phyloP scores from a whole-genome alignment of 345 rosid species.

The Reutealis trisperma region DNA sequence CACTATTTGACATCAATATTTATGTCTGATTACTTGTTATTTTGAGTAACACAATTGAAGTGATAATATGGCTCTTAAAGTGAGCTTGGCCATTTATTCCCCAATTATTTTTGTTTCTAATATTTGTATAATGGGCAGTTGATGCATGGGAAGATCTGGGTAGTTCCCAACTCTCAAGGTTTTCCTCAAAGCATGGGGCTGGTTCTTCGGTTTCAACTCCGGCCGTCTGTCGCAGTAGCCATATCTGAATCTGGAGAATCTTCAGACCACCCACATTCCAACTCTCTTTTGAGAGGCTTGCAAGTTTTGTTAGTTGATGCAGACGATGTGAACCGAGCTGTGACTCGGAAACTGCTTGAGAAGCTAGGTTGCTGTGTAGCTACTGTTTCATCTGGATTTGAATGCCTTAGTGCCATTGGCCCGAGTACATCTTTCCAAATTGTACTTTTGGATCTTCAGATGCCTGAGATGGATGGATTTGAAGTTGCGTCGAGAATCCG shows the following conservation, averaged over 20 bases:
- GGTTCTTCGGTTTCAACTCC: conserved; percentile 64
- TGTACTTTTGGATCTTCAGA: conserved; percentile 75
- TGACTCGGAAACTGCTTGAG: conserved; percentile 74
- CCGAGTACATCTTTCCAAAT: conserved; percentile 55
- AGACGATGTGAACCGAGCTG: conserved; percentile 71
- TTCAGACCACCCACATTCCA: conserved; percentile 53
- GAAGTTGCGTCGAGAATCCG: conserved; percentile 79
- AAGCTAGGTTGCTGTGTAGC: conserved; percentile 82
- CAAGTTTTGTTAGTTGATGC: conserved; percentile 74
- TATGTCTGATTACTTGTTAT: not conserved
- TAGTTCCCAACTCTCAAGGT: conserved; percentile 55
- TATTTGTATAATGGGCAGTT: conserved; percentile 40
- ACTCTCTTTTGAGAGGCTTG: conserved; percentile 64
- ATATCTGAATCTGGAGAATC: conserved; percentile 51
- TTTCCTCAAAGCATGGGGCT: conserved; percentile 71
- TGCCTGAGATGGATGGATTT: conserved; percentile 76
- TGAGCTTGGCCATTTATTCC: not conserved
- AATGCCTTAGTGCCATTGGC: conserved; percentile 61
- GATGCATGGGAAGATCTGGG: conserved; percentile 91
- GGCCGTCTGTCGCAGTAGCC: conserved; percentile 43
- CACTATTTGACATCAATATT: not conserved
- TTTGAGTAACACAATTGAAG: not conserved
- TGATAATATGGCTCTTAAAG: not conserved
- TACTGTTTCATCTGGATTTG: conserved; percentile 68
- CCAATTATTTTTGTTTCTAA: not conserved